Base-by-base conservation (phyloP, 495 filamentous ascomycete genomes). In the Hyaloscypha bicolor region DNA sequence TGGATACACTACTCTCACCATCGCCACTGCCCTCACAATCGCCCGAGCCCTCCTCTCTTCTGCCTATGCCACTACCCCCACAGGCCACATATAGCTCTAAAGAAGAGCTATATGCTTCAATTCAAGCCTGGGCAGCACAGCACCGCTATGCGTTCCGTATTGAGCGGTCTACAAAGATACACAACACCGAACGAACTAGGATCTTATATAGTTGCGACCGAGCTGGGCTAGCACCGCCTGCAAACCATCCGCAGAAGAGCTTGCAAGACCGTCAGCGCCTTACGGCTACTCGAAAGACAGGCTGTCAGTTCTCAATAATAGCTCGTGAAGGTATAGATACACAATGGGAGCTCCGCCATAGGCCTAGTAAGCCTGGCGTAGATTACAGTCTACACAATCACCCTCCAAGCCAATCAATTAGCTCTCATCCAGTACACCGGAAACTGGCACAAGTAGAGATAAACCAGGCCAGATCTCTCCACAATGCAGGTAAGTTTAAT, bases 401-500 rank as follows among this genome's bases (percentile, higher is more conserved):
- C 51, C 51, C 51, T 53, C 51, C 22, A 53, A 53, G 51, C 22
- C 51, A 53, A n/a, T 25, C 2, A 25, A 25, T 25, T 25, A 25
- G 25, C 25, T 25, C 25, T 25, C 25, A 25, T 25, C 25, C 22
- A 53, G 51, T 16, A 21, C 16, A 53, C 51, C 51, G 51, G 51
- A 53, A 53, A 25, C 16, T 53, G 3, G 51, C 16, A 25, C 51
- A 53, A 53, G 51, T n/a, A 53, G 22, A 53, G 51, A 53, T 53
- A 53, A 53, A 53, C 16, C 51, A 53, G 51, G 51, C 51, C 19
- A 53, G 51, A 53, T 53, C 51, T 53, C 51, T 37, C 35, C 35
- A 37, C 12, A 37, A 37, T 37, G 3, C 3, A 37, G 35, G 35
- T 37, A 37, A 37, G 35, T 37, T 37, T 25, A 25, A 25, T 8